These are phyloP conservation scores for Pseudocercospora eumusae DNA, from an alignment of 2,329 filamentous ascomycete genomes.

Conservation along the genomic window DNA sequence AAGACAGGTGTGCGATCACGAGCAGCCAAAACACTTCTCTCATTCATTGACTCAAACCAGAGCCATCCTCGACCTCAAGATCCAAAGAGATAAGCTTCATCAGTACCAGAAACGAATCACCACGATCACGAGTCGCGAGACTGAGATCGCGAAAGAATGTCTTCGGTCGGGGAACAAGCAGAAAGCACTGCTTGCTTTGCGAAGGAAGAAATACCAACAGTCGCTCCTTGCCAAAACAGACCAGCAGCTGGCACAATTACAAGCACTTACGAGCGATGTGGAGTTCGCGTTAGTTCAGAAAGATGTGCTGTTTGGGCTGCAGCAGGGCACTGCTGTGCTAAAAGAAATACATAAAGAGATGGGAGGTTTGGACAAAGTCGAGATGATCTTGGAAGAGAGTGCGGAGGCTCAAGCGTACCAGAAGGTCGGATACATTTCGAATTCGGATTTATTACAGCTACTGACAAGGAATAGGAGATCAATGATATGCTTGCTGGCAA, in stretches of 20 bases:
- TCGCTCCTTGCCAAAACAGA: slow-evolving; percentile 86
- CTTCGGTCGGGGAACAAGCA: slow-evolving; percentile 76
- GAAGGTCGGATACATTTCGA: slow-evolving; percentile 56
- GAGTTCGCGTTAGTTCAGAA: slow-evolving; percentile 98
- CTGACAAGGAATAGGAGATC: slow-evolving; percentile 65
- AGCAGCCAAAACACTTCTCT: slow-evolving; percentile 11
- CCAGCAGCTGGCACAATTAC: slow-evolving; percentile 87
- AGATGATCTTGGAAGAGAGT: slow-evolving; percentile 91
- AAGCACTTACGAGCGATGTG: slow-evolving; percentile 82
- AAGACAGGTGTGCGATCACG: slow-evolving; percentile 72
- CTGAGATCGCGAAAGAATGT: slow-evolving; percentile 79
- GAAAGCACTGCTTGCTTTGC: slow-evolving; percentile 80
- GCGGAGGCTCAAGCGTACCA: slow-evolving; percentile 92
- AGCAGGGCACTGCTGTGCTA: slow-evolving; percentile 87
- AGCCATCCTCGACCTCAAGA: slow-evolving; percentile 96
- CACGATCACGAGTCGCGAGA: slow-evolving; percentile 82
- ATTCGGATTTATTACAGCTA: not conserved
- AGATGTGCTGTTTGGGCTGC: slow-evolving; percentile 87
- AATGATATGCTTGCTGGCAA: slow-evolving; percentile 85
- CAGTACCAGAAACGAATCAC: slow-evolving; percentile 93
- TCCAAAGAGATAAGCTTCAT: slow-evolving; percentile 93
- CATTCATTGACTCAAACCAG: slow-evolving; percentile 49
- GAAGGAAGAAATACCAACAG: slow-evolving; percentile 96
- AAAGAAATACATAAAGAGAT: slow-evolving; percentile 93
- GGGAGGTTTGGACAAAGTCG: slow-evolving; percentile 89